Conservation (phyloP, 306 rosid species). For the Quercus robur region DNA sequence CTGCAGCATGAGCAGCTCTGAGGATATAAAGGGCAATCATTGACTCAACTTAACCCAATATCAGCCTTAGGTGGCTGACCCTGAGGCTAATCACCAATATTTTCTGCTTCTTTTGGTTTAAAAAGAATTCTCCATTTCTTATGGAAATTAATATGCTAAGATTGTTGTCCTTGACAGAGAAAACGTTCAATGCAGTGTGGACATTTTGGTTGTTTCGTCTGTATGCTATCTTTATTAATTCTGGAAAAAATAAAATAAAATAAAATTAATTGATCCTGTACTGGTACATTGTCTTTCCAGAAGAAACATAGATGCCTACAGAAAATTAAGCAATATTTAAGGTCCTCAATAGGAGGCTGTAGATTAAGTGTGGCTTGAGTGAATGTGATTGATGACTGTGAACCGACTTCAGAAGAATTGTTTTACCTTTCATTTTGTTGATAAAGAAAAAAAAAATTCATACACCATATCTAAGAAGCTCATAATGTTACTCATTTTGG, state of each 20-base stretch:
- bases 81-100: neutral
- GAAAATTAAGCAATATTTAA: neutral
- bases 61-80: neutral
- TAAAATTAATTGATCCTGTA: neutral
- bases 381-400: neutral
- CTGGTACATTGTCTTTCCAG: neutral
- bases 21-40: neutral
- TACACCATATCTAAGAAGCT: neutral
- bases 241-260: neutral
- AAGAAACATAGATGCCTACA: neutral
- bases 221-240: neutral
- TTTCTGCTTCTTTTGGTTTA: neutral
- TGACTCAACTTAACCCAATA: neutral
- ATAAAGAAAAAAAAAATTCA: neutral
- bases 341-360: neutral
- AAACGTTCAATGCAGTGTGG: neutral
- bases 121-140: neutral
- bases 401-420: neutral
- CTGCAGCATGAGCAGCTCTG: neutral
- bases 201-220: neutral
- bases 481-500: neutral
- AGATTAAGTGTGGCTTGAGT: neutral
- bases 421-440: neutral
- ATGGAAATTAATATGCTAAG: neutral
- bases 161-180: neutral